Percentiles rank a stretch among this genome's conserved stretches.
These are phyloP conservation scores for Syncephalastrum monosporum DNA, from an alignment of 371 early-diverging fungal species.

Conservation along the genomic window DNA sequence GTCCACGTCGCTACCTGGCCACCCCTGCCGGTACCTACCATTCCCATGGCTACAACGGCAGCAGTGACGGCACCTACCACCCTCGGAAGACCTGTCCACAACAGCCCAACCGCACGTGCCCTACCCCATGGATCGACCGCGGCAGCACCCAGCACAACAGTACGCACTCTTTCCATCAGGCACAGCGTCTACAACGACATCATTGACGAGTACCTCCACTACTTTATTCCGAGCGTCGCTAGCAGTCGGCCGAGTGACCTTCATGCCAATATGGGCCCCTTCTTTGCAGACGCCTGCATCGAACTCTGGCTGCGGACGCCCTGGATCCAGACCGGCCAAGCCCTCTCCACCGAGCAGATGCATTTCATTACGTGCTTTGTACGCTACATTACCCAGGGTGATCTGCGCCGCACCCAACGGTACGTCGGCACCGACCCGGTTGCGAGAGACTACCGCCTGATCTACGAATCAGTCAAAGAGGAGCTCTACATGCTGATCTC, in stretches of 20 bases:
- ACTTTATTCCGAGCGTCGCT: constrained; percentile 15
- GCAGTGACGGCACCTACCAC: not conserved
- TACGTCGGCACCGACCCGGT: constrained; percentile 4
- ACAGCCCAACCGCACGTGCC: no score
- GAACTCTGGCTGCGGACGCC: constrained; percentile 38
- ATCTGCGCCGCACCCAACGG: constrained; percentile 17
- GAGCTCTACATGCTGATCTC: constrained; percentile 35
- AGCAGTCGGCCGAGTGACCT: not conserved
- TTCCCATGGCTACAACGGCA: constrained; percentile 1
- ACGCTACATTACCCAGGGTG: constrained; percentile 24
- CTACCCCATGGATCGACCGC: constrained; percentile 1
- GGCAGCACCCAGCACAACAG: not conserved
- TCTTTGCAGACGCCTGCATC: constrained; percentile 29
- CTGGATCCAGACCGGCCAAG: constrained; percentile 24
- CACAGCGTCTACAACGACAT: constrained; percentile 20
- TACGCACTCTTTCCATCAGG: constrained; percentile 12
- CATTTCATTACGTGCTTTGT: constrained; percentile 24
- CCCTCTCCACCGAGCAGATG: constrained; percentile 17
- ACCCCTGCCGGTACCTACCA: constrained; percentile 1
- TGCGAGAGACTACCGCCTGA: constrained; percentile 7
- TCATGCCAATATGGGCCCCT: constrained; percentile 12
- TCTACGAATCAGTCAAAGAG: constrained; percentile 18
- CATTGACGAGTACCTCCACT: constrained; percentile 20
- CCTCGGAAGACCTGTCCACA: not conserved
- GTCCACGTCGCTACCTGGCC: constrained; percentile 29